These are phyloP conservation scores for Pseudisothecium myosuroides DNA, from an alignment of 225 moss, liverwort and hornwort genomes.

Conservation along the genomic window DNA sequence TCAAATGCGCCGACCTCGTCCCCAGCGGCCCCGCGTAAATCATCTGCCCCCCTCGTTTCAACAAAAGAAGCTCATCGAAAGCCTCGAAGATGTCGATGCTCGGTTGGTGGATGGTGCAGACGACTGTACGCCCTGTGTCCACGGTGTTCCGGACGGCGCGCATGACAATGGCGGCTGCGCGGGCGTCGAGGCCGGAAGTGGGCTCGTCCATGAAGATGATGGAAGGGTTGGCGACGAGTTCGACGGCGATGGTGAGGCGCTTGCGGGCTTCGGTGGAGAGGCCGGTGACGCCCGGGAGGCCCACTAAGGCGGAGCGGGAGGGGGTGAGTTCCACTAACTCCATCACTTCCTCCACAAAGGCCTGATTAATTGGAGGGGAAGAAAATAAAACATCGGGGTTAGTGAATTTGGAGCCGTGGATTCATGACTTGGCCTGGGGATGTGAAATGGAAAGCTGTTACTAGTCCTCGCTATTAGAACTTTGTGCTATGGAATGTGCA, in stretches of 20 bases:
- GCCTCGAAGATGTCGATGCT: slow-evolving; percentile 44
- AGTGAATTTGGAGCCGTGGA: not conserved
- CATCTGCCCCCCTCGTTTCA: slow-evolving; percentile 69
- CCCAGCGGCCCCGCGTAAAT: slow-evolving; percentile 61
- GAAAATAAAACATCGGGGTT: not conserved
- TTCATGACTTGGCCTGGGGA: not conserved
- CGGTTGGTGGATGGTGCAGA: slow-evolving; percentile 74
- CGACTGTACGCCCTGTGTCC: slow-evolving; percentile 58
- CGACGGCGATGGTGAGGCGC: slow-evolving; percentile 73
- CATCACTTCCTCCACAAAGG: slow-evolving; percentile 81
- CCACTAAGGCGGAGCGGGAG: slow-evolving; percentile 38
- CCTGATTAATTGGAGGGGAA: slow-evolving; percentile 1
- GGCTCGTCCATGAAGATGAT: slow-evolving; percentile 93
- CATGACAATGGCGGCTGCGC: slow-evolving; percentile 59
- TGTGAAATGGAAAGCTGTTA: not conserved
- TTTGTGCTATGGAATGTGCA: not conserved
- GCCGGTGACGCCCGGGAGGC: slow-evolving; percentile 69
- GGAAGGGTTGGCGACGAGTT: slow-evolving; percentile 75
- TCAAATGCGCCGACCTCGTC: slow-evolving; percentile 12
- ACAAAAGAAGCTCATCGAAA: slow-evolving; percentile 48
- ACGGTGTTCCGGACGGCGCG: slow-evolving; percentile 52
- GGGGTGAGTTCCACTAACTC: slow-evolving; percentile 56
- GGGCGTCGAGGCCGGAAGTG: slow-evolving; percentile 51
- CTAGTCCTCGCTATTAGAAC: no score
- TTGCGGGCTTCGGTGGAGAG: slow-evolving; percentile 75